Evolutionary conservation across 345 rosid genomes (phyloP).

Genomic region (Lumnitzera littorea): DNA sequence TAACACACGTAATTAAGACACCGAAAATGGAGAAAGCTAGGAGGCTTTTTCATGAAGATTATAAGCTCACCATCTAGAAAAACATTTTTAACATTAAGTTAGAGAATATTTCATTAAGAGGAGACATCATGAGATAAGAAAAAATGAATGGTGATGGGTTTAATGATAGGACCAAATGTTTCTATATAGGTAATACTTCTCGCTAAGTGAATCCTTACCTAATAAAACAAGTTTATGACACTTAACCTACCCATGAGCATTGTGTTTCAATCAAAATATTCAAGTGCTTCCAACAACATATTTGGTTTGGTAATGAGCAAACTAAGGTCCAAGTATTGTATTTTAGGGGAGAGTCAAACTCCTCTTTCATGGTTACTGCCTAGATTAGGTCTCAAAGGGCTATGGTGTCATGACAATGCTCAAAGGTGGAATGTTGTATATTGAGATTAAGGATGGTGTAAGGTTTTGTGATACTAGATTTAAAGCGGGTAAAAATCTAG

Average conservation of each 20-base stretch:
- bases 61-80: conserved; percentile 3
- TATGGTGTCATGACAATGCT: no score
- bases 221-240: neutral
- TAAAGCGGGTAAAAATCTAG: no score
- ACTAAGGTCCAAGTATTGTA: no score
- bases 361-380: no score
- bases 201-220: neutral
- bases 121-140: neutral
- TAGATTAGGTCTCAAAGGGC: no score
- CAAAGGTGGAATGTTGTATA: no score
- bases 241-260: neutral
- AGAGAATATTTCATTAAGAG: neutral
- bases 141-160: neutral
- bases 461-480: no score
- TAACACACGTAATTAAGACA: neutral
- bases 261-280: neutral
- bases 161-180: neutral
- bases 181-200: neutral
- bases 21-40: neutral
- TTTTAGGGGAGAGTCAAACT: no score
- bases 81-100: conserved; percentile 2
- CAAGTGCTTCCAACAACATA: no score
- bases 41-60: neutral
- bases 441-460: no score
- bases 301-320: no score